These are phyloP conservation scores for Nidula microcarpa DNA, from an alignment of 768 basidiomycete species.

Conservation along the genomic window DNA sequence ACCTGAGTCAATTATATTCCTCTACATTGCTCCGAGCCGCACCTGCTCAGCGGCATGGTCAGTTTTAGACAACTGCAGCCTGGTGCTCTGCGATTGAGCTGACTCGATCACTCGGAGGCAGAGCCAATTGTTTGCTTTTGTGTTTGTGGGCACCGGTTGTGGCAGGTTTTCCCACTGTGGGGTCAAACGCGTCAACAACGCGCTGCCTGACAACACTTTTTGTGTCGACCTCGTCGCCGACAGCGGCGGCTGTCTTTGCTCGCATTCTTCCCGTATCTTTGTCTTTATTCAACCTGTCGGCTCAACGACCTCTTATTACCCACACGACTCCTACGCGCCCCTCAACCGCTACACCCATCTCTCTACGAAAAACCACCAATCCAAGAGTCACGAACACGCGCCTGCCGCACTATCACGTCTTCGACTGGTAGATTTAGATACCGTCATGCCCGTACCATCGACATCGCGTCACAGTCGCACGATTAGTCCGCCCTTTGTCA, in stretches of 20 bases:
- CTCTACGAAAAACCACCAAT: not conserved
- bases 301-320: no score
- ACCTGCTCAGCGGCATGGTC: no score
- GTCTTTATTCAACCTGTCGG: no score
- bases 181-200: conserved; percentile 2
- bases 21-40: no score
- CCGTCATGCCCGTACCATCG: conserved; percentile 11
- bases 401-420: no score
- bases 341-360: no score
- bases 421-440: not conserved
- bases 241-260: not conserved
- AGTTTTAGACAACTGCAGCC: no score
- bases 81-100: no score
- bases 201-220: not conserved
- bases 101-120: not conserved
- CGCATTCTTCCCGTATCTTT: not conserved
- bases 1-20: no score
- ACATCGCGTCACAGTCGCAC: conserved; percentile 9
- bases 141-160: not conserved
- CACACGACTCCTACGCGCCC: no score
- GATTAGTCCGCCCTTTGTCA: conserved; percentile 17
- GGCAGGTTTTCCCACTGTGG: conserved; percentile 3
- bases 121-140: not conserved
- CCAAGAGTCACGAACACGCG: no score
- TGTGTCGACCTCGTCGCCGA: not conserved